Evolutionary conservation across 805 yeast species (phyloP).

Genomic region (Metschnikowia noctiluminum): DNA sequence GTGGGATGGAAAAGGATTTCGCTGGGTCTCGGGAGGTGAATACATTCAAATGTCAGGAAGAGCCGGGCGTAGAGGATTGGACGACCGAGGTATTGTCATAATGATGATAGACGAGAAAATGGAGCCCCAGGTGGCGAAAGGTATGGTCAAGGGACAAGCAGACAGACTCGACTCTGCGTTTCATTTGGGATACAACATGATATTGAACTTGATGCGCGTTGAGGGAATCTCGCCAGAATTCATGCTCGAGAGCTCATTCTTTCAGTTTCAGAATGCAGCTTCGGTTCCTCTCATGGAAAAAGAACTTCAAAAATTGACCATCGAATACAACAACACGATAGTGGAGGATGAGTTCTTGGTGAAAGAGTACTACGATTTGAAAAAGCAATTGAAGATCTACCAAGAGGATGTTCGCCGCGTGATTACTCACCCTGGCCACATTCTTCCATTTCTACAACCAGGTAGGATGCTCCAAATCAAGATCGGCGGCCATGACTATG

Average conservation of each 20-base stretch:
- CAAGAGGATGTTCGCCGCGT: conserved; percentile 75
- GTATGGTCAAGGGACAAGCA: conserved; percentile 99
- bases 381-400: conserved; percentile 67
- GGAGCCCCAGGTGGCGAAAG: conserved; percentile 99
- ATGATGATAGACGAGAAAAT: conserved; percentile 99
- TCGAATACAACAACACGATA: conserved; percentile 44
- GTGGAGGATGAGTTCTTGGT: conserved; percentile 75
- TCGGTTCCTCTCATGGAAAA: conserved; percentile 83
- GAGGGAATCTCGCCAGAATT: conserved; percentile 98
- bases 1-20: conserved; percentile 96
- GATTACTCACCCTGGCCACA: conserved; percentile 86
- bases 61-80: conserved; percentile 99
- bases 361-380: conserved; percentile 78
- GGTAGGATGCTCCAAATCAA: conserved; percentile 79
- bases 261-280: conserved; percentile 89
- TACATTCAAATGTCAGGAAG: conserved; percentile 99
- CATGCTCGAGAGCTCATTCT: conserved; percentile 92
- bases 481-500: conserved; percentile 66
- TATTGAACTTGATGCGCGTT: conserved; percentile 89
- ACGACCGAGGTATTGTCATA: conserved; percentile 97
- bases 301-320: conserved; percentile 53
- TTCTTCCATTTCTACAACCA: conserved; percentile 77
- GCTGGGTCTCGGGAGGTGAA: conserved; percentile 99
- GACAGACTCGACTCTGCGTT: conserved; percentile 96
- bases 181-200: conserved; percentile 97